These are phyloP conservation scores for Fusarium coicis DNA, from an alignment of 2,329 filamentous ascomycete species.

Conservation along the genomic window DNA sequence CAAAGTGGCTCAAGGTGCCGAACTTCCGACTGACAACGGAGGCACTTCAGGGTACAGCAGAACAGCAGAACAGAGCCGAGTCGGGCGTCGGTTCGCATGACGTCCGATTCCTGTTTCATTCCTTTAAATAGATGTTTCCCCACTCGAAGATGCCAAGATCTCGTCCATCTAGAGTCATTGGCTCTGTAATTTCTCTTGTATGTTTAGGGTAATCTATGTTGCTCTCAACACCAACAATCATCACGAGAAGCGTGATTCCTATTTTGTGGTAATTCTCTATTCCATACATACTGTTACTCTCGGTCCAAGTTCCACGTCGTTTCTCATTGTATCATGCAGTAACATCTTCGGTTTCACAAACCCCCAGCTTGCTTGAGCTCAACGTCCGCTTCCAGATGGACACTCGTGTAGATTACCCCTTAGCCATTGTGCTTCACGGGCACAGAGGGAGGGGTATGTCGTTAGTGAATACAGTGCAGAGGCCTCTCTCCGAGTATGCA, in stretches of 20 bases:
- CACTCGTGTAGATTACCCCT: background rate
- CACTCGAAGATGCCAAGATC: background rate
- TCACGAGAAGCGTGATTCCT: background rate
- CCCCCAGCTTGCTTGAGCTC: background rate
- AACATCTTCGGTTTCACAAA: background rate
- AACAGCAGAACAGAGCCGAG: background rate
- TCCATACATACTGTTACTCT: background rate
- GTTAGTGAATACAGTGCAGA: background rate
- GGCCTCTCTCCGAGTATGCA: background rate
- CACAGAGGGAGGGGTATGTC: background rate
- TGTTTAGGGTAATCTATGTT: background rate
- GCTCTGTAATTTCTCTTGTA: background rate
- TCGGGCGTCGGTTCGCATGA: background rate
- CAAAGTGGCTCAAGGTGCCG: constrained; percentile 20
- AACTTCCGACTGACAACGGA: constrained; percentile 21
- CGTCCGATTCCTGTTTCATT: background rate
- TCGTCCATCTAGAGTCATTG: background rate
- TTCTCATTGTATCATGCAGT: background rate
- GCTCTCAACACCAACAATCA: background rate
- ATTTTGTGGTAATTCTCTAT: background rate
- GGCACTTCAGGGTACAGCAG: background rate
- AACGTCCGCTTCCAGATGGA: background rate
- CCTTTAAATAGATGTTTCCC: background rate
- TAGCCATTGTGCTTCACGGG: background rate
- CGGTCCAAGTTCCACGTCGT: background rate